Evolutionary conservation across 106 monocot genomes (phyloP).

Genomic region (Dendrobium catenatum): DNA sequence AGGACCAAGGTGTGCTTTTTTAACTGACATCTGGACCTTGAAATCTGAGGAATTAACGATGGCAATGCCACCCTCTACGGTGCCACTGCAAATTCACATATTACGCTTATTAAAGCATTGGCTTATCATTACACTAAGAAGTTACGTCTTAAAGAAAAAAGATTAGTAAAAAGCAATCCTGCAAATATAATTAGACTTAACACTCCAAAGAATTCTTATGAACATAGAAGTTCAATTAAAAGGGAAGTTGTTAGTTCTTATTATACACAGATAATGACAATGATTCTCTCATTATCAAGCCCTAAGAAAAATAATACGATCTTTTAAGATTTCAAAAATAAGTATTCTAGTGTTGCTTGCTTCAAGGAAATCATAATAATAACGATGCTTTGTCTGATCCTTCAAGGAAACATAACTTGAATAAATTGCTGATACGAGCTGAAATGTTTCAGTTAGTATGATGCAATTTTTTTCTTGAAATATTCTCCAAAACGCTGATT

Average conservation of each 20-base stretch:
- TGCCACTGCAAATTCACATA: conserved; percentile 45
- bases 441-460: too few relatives aligned
- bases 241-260: background rate
- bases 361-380: background rate
- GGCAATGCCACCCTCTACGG: conserved; percentile 56
- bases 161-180: background rate
- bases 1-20: conserved; percentile 73
- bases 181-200: background rate
- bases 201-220: background rate
- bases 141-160: background rate
- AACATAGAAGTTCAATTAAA: background rate
- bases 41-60: conserved; percentile 32
- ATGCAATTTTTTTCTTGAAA: too few relatives aligned
- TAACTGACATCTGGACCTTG: conserved; percentile 35
- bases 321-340: background rate
- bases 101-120: background rate
- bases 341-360: background rate
- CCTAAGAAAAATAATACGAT: background rate
- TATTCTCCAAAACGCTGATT: too few relatives aligned
- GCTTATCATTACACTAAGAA: background rate
- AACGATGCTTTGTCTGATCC: too few relatives aligned
- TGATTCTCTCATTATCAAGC: background rate
- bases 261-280: background rate
- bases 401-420: too few relatives aligned
- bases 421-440: too few relatives aligned